A percentile compares a stretch with the other conserved stretches of the same genome.
These are phyloP conservation scores for Mycena rosella DNA, from an alignment of 768 basidiomycete species.

Conservation along the genomic window DNA sequence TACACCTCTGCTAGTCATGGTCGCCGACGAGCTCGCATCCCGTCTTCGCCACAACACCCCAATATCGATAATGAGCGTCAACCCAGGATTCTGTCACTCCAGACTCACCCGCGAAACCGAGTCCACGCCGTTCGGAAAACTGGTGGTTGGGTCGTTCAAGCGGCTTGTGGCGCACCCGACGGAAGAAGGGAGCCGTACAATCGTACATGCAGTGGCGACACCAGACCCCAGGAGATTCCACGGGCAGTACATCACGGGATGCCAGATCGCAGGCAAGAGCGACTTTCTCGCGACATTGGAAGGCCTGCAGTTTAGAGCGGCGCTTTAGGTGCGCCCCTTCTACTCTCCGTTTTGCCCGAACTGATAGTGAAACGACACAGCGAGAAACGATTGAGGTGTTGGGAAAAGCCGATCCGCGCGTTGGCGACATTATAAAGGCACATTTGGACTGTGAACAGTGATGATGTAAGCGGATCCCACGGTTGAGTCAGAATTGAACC, in stretches of 20 bases:
- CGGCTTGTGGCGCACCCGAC: constrained; percentile 45
- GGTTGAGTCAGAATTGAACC: too few relatives aligned
- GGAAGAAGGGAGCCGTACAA: constrained; percentile 51
- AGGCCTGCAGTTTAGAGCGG: too few relatives aligned
- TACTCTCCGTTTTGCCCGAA: too few relatives aligned
- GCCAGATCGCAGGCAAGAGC: constrained; percentile 7
- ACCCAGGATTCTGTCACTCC: constrained; percentile 53
- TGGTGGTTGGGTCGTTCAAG: constrained; percentile 30
- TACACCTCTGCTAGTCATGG: constrained; percentile 42
- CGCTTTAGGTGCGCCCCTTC: too few relatives aligned
- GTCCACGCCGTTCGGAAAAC: constrained; percentile 5
- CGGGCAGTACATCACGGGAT: constrained; percentile 20
- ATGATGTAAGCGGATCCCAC: too few relatives aligned
- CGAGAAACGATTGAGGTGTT: too few relatives aligned
- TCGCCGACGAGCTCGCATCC: too few relatives aligned
- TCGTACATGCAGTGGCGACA: constrained; percentile 49
- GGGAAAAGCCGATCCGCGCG: too few relatives aligned
- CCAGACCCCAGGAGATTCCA: constrained; percentile 19
- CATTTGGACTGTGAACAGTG: too few relatives aligned
- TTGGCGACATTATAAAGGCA: too few relatives aligned
- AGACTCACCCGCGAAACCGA: constrained; percentile 41
- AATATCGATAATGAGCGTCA: constrained; percentile 46
- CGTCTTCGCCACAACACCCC: constrained; percentile 40
- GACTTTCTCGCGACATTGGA: constrained; percentile 5
- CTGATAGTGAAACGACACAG: too few relatives aligned